Percentiles rank a stretch among this genome's conserved stretches.
phyloP scores from a whole-genome alignment of 2,329 filamentous ascomycete species.

The Pestalotiopsis sp. region DNA sequence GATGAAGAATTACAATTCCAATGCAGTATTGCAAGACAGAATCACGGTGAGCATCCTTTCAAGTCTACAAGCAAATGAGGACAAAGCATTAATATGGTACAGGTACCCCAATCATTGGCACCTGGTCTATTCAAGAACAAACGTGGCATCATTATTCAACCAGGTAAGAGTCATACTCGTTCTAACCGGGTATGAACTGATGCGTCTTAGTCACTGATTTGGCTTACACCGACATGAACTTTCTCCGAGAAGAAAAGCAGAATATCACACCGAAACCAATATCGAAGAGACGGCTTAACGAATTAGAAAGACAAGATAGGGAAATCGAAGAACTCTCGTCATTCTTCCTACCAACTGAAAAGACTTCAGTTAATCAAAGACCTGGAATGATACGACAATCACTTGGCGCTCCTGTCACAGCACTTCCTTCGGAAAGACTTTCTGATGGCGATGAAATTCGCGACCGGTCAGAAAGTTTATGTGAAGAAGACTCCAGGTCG shows the following conservation, averaged over 20 bases:
- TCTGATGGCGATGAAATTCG: no score
- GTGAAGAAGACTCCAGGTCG: no score
- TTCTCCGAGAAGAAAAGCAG: conserved; percentile 35
- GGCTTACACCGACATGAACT: conserved; percentile 53
- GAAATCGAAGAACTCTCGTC: conserved; percentile 38
- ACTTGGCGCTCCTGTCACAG: neutral
- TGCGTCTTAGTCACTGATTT: conserved; percentile 50
- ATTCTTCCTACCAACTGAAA: conserved; percentile 33
- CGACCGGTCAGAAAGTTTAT: no score
- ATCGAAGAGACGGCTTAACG: conserved; percentile 22
- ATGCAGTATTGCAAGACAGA: conserved; percentile 52
- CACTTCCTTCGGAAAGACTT: no score
- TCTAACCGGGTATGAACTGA: neutral
- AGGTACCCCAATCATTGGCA: conserved; percentile 33
- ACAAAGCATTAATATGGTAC: neutral
- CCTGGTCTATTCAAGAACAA: conserved; percentile 50
- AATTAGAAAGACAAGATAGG: conserved; percentile 30
- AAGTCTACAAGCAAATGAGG: no score
- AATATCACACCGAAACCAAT: conserved; percentile 23
- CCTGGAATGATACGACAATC: neutral
- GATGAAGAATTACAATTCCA: conserved; percentile 58
- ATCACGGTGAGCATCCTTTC: conserved; percentile 48
- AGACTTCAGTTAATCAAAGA: neutral
- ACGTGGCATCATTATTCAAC: conserved; percentile 34
- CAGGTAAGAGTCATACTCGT: conserved; percentile 33